Evolutionary conservation across 1,139 yeast genomes (phyloP), one percentile per base, ranked within the genome.

Genomic region (Schwanniomyces etchellsii): DNA sequence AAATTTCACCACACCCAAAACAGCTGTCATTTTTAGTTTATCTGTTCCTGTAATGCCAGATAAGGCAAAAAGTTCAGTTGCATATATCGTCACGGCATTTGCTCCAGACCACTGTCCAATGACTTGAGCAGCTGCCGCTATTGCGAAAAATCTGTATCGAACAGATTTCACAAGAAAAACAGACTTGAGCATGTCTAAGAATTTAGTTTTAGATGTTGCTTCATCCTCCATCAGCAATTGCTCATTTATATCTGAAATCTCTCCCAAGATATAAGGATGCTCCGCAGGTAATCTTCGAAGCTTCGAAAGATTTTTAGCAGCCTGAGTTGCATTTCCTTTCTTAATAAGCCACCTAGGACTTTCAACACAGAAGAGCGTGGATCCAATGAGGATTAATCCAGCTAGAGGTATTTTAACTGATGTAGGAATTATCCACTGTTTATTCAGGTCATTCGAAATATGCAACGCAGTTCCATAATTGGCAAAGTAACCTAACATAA

Each of bases 31-130:
- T 37, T 64, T 58, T 49, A 69, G 53, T 14, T 44, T 46, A 13
- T 61, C 63, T 20, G 55, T 44, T 21, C 61, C 63, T 23, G 30
- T 29, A 28, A 60, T 49, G 34, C 82, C 82, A 32, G 71, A 66
- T 33, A 73, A 59, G 20, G 60, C 60, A 45, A 77, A 74, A 35
- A 77, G 60, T 35, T 71, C 71, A 14, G 77, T 67, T 14, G 82
- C 74, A 44, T 74, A 75, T 33, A 74, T 71, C n/a, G 79, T 74
- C 29, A 75, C 59, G 2, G 81, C 74, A 39, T 74, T 76, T 16
- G 81, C 77, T 30, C 83, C 83, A 27, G 75, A 60, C 73, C 80
- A 74, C 53, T 77, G 82, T 28, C 77, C 75, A 33, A 77, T 57
- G 28, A 77, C 37, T 42, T 75, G 77, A 13, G 74, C 59, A 28